These are phyloP conservation scores for Psilocybe cubensis DNA, from an alignment of 768 basidiomycete genomes.

Conservation along the genomic window DNA sequence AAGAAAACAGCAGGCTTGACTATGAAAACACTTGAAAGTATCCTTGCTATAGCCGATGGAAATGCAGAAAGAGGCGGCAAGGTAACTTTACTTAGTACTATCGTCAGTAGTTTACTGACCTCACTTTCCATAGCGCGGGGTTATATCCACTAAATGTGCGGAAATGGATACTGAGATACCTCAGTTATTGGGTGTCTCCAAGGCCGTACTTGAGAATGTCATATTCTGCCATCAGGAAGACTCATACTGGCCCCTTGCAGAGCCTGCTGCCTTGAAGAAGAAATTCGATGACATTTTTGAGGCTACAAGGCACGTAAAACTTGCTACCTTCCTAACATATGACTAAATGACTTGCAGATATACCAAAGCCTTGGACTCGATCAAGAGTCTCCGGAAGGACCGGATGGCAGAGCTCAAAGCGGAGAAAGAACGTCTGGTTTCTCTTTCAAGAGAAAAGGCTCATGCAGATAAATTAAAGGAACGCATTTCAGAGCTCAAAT, in stretches of 20 bases:
- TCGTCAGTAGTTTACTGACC: not conserved
- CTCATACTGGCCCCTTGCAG: conserved; percentile 96
- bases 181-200: conserved; percentile 90
- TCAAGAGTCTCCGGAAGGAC: conserved; percentile 90
- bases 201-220: conserved; percentile 98
- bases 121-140: conserved; percentile 61
- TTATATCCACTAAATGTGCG: conserved; percentile 96
- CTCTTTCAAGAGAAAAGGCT: conserved; percentile 79
- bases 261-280: conserved; percentile 91
- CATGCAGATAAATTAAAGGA: conserved; percentile 83
- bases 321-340: not conserved
- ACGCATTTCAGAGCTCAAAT: conserved; percentile 64
- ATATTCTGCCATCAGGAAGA: conserved; percentile 99
- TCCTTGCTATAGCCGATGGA: conserved; percentile 73
- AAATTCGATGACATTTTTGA: conserved; percentile 99
- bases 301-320: conserved; percentile 75
- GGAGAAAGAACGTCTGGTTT: conserved; percentile 85
- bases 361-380: conserved; percentile 94
- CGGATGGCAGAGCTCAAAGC: conserved; percentile 89
- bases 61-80: conserved; percentile 73
- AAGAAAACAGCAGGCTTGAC: conserved; percentile 89
- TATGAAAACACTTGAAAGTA: conserved; percentile 97
- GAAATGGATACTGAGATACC: conserved; percentile 97
- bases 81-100: conserved; percentile 48
- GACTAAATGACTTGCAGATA: conserved; percentile 56